Conservation (phyloP, 768 basidiomycete genomes). For the Favolaschia claudopus region DNA sequence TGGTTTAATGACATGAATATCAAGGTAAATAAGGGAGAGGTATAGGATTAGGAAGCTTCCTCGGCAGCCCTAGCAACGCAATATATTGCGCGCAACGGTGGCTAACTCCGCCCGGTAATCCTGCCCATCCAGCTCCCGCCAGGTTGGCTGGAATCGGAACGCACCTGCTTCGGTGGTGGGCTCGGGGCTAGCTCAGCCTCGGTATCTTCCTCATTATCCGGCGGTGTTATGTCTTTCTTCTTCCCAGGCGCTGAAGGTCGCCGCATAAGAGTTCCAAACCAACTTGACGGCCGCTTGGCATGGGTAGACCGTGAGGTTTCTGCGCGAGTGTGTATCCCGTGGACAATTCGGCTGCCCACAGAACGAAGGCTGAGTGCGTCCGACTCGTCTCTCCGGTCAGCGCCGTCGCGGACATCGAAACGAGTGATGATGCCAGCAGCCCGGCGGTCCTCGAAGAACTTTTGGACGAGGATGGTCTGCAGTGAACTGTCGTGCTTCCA, state of each 20-base stretch:
- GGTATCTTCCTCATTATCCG: constrained; percentile 6
- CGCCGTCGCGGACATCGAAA: constrained; percentile 33
- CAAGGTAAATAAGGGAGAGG: constrained; percentile 14
- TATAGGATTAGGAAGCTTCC: constrained; percentile 2
- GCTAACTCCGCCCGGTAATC: constrained; percentile 20
- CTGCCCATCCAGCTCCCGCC: constrained; percentile 27
- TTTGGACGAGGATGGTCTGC: constrained; percentile 32
- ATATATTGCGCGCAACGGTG: neutral
- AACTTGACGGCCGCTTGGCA: constrained; percentile 7
- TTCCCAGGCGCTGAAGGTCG: constrained; percentile 17
- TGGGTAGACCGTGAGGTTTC: constrained; percentile 3
- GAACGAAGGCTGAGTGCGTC: constrained; percentile 26
- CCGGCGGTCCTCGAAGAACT: constrained; percentile 30
- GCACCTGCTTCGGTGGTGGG: constrained; percentile 26
- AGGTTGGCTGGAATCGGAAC: constrained; percentile 24
- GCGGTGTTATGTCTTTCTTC: constrained; percentile 2
- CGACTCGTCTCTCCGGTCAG: constrained; percentile 28
- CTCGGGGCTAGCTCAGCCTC: constrained; percentile 11
- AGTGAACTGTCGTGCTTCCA: constrained; percentile 34
- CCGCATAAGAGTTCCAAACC: constrained; percentile 21
- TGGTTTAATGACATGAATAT: constrained; percentile 13
- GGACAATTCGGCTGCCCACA: constrained; percentile 31
- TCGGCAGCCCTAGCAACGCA: neutral
- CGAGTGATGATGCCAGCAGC: constrained; percentile 27
- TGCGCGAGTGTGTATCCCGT: constrained; percentile 22